Evolutionary conservation across 1,284 basidiomycete species (phyloP).

Genomic region (Naganishia cerealis): DNA sequence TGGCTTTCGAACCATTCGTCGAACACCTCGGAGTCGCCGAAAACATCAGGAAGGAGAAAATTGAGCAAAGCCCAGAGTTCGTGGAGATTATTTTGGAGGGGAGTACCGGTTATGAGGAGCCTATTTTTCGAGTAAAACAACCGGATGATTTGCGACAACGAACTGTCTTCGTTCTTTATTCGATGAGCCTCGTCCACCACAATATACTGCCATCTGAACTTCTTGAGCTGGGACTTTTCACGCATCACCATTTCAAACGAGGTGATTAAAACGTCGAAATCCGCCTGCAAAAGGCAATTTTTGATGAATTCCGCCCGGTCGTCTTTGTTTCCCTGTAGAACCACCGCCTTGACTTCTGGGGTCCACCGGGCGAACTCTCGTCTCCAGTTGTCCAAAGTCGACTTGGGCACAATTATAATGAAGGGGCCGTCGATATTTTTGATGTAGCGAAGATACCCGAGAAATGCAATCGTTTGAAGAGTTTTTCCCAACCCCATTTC

Average conservation of each 20-base stretch:
- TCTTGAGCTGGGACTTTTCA: conserved; percentile 86
- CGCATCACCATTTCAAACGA: conserved; percentile 97
- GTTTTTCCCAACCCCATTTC: conserved; percentile 99
- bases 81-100: conserved; percentile 95
- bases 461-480: conserved; percentile 94
- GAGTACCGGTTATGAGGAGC: conserved; percentile 93
- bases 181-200: conserved; percentile 98
- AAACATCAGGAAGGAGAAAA: conserved; percentile 71
- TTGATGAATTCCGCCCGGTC: conserved; percentile 71
- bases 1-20: conserved; percentile 78
- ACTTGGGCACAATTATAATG: conserved; percentile 95
- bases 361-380: conserved; percentile 93
- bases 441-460: conserved; percentile 89
- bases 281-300: conserved; percentile 73
- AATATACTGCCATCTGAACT: conserved; percentile 97
- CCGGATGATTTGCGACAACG: conserved; percentile 92
- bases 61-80: conserved; percentile 95
- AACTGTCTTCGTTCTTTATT: conserved; percentile 98
- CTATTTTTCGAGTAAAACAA: conserved; percentile 84
- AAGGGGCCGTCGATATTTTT: conserved; percentile 76
- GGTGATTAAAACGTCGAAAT: conserved; percentile 94
- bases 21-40: conserved; percentile 72
- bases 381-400: conserved; percentile 94
- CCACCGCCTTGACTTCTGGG: conserved; percentile 77
- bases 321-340: conserved; percentile 68